Percentiles rank a stretch among this genome's conserved stretches.
phyloP scores from a whole-genome alignment of 2,329 filamentous ascomycete species.

The Xylariaceae sp. region DNA sequence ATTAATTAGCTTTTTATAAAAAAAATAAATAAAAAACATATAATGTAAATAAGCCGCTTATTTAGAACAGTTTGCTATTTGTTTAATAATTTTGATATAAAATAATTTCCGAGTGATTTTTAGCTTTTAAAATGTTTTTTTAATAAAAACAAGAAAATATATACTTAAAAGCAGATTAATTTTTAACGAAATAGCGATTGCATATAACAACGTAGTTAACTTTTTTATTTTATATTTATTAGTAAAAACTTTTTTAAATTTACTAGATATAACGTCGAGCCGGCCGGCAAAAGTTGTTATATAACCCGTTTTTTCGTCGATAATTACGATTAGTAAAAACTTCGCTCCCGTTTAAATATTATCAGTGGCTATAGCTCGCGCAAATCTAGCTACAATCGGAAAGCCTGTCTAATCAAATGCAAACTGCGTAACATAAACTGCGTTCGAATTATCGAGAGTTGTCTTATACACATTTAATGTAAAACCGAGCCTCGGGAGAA shows the following conservation, averaged over 20 bases:
- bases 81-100: slow-evolving; percentile 52
- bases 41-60: slow-evolving; percentile 3
- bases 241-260: background rate
- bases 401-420: slow-evolving; percentile 16
- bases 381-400: slow-evolving; percentile 14
- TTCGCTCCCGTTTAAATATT: background rate
- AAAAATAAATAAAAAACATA: slow-evolving; percentile 22
- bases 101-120: slow-evolving; percentile 51
- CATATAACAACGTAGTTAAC: slow-evolving; percentile 42
- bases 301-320: slow-evolving; percentile 7
- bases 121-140: slow-evolving; percentile 40
- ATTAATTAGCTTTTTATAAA: background rate
- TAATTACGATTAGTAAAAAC: background rate
- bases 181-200: slow-evolving; percentile 48
- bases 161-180: slow-evolving; percentile 38
- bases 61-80: slow-evolving; percentile 31
- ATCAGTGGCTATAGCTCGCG: background rate
- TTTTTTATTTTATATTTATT: background rate
- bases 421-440: slow-evolving; percentile 24
- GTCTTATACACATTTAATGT: slow-evolving; percentile 43
- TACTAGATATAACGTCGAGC: slow-evolving; percentile 11
- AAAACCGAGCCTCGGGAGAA: slow-evolving; percentile 36
- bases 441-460: slow-evolving; percentile 32
- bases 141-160: slow-evolving; percentile 48
- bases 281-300: slow-evolving; percentile 12